Evolutionary conservation across 2,329 filamentous ascomycete genomes (phyloP), one percentile per base, ranked within the genome.

Genomic region (Zasmidium cellare): DNA sequence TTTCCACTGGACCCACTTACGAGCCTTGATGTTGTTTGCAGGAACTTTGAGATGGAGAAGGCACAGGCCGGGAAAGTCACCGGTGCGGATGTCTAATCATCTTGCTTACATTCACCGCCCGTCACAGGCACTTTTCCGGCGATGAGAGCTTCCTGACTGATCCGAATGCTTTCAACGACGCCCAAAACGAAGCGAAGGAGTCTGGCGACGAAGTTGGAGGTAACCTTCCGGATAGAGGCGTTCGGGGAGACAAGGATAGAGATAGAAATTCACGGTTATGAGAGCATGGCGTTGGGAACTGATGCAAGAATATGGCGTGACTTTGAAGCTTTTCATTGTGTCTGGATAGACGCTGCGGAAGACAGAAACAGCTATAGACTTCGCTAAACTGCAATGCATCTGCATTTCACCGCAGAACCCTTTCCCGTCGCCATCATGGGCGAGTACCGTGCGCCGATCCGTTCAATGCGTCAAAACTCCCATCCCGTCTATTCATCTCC

Each of bases 111-210:
- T 22, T 38, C 14, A 55, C 20, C 50, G 52, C 44, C 55, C 49
- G 48, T 18, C 35, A 66, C 62, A 81, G 79, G 79, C 74, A 74
- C 44, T 86, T 86, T 64, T 78, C 80, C 1, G 82, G 83, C 46
- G 83, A 86, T 66, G 84, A 86, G 69, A 77, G 78, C 19, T 86
- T 86, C 72, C 64, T 80, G 20, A 59, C 67, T 20, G 68, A 75
- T 54, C 72, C 73, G 16, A 74, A 75, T 55, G 70, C 67, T 19
- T 75, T 70, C 66, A 74, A 75, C 61, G 72, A 75, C 54, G 52
- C 61, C 45, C 61, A 56, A 51, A 70, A 69, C 48, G 60, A 59
- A 48, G 51, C 55, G 22, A 53, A 52, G 46, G 55, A 57, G 35
- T 56, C 54, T 2, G 51, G 47, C 14, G 59, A 51, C 52, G 50